A percentile compares a stretch with the other conserved stretches of the same genome.
Evolutionary conservation across 768 basidiomycete genomes (phyloP).

Genomic region (Omphalotus guepiniiformis): DNA sequence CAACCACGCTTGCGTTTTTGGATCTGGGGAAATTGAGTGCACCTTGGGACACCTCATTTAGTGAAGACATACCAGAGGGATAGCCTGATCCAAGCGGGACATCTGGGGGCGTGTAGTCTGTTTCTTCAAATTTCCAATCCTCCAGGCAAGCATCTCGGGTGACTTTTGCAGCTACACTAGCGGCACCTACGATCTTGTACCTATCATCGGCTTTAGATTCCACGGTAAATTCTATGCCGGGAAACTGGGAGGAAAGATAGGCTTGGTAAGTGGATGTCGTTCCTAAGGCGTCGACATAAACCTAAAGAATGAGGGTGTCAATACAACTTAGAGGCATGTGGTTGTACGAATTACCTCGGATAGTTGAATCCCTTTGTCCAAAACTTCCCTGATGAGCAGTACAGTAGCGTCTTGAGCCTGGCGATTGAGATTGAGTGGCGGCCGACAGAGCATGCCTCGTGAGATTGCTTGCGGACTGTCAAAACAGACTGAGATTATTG

Average conservation of each 20-base stretch:
- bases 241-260: slow-evolving; percentile 77
- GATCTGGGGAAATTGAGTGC: slow-evolving; percentile 48
- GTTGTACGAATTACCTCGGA: slow-evolving; percentile 52
- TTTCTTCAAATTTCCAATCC: slow-evolving; percentile 77
- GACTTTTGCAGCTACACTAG: slow-evolving; percentile 97
- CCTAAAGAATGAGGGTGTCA: slow-evolving; percentile 36
- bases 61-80: slow-evolving; percentile 60
- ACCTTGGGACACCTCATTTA: neutral
- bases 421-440: slow-evolving; percentile 82
- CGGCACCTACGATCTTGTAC: slow-evolving; percentile 95
- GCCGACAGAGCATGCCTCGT: slow-evolving; percentile 80
- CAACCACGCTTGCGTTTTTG: slow-evolving; percentile 89
- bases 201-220: slow-evolving; percentile 91
- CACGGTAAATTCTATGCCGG: slow-evolving; percentile 84
- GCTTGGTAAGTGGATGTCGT: slow-evolving; percentile 81
- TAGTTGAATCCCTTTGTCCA: slow-evolving; percentile 75
- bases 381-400: slow-evolving; percentile 77
- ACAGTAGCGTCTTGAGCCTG: slow-evolving; percentile 90
- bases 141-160: slow-evolving; percentile 90
- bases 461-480: slow-evolving; percentile 90
- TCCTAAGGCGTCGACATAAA: slow-evolving; percentile 94
- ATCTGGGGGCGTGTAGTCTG: slow-evolving; percentile 26
- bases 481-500: slow-evolving; percentile 8
- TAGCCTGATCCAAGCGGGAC: slow-evolving; percentile 76
- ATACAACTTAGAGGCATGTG: neutral